Base-by-base conservation (phyloP, 129 eudicot genomes). In the Tagetes erecta region DNA sequence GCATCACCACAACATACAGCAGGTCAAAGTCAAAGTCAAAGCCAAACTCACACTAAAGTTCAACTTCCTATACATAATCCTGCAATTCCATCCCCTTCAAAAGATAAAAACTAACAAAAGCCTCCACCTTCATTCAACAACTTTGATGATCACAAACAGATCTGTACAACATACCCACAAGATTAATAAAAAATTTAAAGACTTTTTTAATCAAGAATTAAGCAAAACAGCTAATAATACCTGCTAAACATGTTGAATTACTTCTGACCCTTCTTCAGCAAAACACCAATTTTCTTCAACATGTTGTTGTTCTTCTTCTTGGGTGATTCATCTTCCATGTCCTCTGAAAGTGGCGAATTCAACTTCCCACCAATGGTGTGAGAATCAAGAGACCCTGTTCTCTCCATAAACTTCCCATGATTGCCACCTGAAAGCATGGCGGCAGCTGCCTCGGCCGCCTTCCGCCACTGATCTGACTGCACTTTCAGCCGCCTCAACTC, bases 391-490 rank as follows among this genome's bases (percentile, higher is more conserved):
- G 92, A 87, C 2, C 93, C 96, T 5, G 92, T 81, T 52, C 91
- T 75, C 71, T 87, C 92, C 47, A 79, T 78, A 73, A 41, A 72
- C 57, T 93, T 90, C 55, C 91, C 98, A 14, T 87, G 83, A 63
- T 79, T 76, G 13, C 82, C 90, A 6, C 82, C 80, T 0, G 97
- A 88, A 44, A 94, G 86, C 86, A 94, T 88, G 10, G 89, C 73
- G 7, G 99, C 90, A 51, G 99, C 99, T 4, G 99, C 97, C 80
- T 94, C 99, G 0, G 99, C 99, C 2, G 99, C 99, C 73, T 94
- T 94, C 84, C 99, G 83, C 99, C 99, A 94, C 81, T 94, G 99
- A 74, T 94, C 97, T 5, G 87, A 78, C 73, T 94, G 99, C 68
- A 94, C 96, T 62, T 94, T 94, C 81, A 94, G 74, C 63, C 91